These are phyloP conservation scores for Sordaria brevicollis DNA, from an alignment of 495 filamentous ascomycete genomes.

Conservation along the genomic window DNA sequence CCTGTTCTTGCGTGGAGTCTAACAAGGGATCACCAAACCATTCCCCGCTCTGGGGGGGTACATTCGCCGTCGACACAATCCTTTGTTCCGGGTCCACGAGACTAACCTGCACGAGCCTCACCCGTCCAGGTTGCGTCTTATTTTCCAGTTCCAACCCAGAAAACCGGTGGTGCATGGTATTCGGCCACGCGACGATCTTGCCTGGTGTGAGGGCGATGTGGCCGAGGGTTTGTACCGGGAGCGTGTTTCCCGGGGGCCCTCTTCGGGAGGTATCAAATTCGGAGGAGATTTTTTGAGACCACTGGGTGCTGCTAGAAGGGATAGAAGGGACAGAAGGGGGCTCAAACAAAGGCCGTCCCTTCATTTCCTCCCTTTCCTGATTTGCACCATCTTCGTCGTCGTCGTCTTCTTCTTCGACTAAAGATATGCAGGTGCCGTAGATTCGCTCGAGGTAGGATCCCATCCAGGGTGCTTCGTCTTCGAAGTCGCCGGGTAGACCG, in stretches of 20 bases:
- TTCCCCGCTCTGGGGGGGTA: constrained; percentile 40
- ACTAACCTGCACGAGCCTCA: constrained; percentile 47
- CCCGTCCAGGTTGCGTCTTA: constrained; percentile 39
- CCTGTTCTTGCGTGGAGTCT: not conserved
- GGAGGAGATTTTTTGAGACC: no score
- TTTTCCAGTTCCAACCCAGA: constrained; percentile 39
- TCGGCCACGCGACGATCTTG: no score
- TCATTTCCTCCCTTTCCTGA: no score
- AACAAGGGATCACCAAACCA: constrained; percentile 30
- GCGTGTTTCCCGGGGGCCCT: no score
- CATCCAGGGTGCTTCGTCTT: constrained; percentile 14
- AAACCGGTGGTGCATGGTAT: constrained; percentile 47
- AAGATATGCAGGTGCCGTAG: constrained; percentile 26
- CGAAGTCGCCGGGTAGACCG: no score
- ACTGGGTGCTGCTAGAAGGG: constrained; percentile 9
- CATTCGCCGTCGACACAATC: constrained; percentile 45
- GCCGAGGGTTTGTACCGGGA: no score
- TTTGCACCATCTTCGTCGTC: no score
- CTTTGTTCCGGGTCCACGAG: constrained; percentile 44
- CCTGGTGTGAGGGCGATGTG: no score
- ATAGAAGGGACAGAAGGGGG: not conserved
- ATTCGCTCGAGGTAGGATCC: no score
- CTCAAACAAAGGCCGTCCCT: no score
- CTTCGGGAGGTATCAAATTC: no score
- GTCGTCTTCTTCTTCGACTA: no score